phyloP scores from a whole-genome alignment of 2,329 filamentous ascomycete species.

The Botrytis fragariae region DNA sequence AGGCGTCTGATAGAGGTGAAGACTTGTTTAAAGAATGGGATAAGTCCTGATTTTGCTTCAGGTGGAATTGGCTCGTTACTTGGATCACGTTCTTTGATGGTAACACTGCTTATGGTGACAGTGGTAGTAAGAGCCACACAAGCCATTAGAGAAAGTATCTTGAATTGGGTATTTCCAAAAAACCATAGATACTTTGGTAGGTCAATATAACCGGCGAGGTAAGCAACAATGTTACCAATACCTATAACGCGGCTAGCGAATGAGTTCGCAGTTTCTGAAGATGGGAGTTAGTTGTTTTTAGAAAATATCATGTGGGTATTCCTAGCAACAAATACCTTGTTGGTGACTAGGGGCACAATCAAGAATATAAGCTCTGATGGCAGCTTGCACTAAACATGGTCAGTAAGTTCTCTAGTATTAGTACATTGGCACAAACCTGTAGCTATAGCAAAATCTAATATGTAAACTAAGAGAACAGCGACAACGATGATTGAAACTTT shows the following conservation, averaged over 20 bases:
- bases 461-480: slow-evolving; percentile 83
- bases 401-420: slow-evolving; percentile 14
- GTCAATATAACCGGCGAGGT: slow-evolving; percentile 80
- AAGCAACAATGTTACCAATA: slow-evolving; percentile 87
- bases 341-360: slow-evolving; percentile 91
- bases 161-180: slow-evolving; percentile 86
- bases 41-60: slow-evolving; percentile 60
- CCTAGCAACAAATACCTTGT: slow-evolving; percentile 51
- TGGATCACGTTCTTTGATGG: slow-evolving; percentile 78
- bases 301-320: background rate
- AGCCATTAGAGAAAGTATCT: slow-evolving; percentile 84
- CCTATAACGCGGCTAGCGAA: slow-evolving; percentile 89
- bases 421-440: slow-evolving; percentile 57
- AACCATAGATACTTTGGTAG: slow-evolving; percentile 73
- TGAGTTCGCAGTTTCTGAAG: slow-evolving; percentile 68
- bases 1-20: slow-evolving; percentile 73
- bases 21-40: slow-evolving; percentile 77
- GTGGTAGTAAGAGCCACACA: slow-evolving; percentile 69
- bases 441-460: slow-evolving; percentile 93
- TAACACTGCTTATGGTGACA: slow-evolving; percentile 64
- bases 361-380: slow-evolving; percentile 86
- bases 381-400: slow-evolving; percentile 69
- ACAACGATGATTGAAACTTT: slow-evolving; percentile 68
- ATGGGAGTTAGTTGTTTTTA: background rate
- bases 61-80: slow-evolving; percentile 64